Conservation (phyloP, 225 moss, liverwort and hornwort genomes). For the Straminergon stramineum region DNA sequence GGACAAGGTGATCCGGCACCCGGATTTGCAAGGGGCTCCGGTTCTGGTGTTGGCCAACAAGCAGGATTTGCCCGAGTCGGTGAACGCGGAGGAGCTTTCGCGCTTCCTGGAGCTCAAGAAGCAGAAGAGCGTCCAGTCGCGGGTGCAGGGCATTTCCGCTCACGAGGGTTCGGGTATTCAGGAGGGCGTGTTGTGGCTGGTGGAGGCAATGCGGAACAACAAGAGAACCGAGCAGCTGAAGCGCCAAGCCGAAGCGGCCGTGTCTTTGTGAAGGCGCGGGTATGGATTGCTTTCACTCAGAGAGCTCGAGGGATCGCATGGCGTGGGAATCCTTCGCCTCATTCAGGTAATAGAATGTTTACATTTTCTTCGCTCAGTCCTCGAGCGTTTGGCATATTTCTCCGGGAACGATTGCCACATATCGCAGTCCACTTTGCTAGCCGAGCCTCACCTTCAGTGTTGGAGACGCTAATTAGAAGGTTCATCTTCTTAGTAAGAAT, state of each 20-base stretch:
- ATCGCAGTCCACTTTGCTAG: neutral
- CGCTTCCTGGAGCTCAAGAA: slow-evolving; percentile 61
- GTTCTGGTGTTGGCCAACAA: slow-evolving; percentile 87
- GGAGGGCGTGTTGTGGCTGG: slow-evolving; percentile 94
- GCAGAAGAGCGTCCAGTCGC: slow-evolving; percentile 45
- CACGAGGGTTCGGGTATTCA: slow-evolving; percentile 85
- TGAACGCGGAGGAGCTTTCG: slow-evolving; percentile 73
- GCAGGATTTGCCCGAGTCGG: slow-evolving; percentile 81
- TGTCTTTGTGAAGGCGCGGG: slow-evolving; percentile 39
- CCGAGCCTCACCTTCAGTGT: neutral
- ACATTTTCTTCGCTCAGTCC: neutral
- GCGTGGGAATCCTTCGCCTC: neutral
- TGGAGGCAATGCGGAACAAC: slow-evolving; percentile 81
- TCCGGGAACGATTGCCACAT: neutral
- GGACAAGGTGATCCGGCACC: slow-evolving; percentile 87
- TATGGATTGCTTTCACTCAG: neutral
- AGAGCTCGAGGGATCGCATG: neutral
- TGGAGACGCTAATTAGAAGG: neutral
- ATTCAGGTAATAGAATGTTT: neutral
- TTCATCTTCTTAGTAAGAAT: neutral
- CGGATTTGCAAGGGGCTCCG: slow-evolving; percentile 91
- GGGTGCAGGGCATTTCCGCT: slow-evolving; percentile 83
- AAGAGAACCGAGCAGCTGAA: slow-evolving; percentile 77
- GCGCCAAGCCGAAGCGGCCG: slow-evolving; percentile 75
- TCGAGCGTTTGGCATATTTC: neutral